Evolutionary conservation across 2,329 filamentous ascomycete genomes (phyloP), one percentile per base, ranked within the genome.

Genomic region (Ophiocordyceps unilateralis): DNA sequence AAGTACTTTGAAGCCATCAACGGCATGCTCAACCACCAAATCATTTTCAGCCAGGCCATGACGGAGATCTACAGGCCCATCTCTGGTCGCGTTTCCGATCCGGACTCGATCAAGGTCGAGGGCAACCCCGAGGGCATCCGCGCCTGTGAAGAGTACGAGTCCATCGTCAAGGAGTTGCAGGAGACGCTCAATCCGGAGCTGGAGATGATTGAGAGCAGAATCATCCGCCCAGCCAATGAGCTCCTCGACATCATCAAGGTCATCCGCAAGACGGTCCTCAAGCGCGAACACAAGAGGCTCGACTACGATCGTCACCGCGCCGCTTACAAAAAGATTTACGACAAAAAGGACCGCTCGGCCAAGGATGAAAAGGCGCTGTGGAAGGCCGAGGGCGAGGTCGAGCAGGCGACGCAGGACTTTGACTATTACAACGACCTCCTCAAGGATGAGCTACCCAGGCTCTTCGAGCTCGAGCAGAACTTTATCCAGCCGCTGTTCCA

Each of bases 1-100:
- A 95, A 93, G 67, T 98, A 98, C 64, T 95, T 93, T 55, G 80
- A 94, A 43, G 85, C 91, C 58, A 95, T 98, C 67, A 95, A 96
- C 66, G 84, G 83, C 70, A 98, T 98, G 91, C 75, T 98, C 55
- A 76, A 70, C 58, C 88, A 96, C 65, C 91, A 98, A 68, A 96
- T 98, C 64, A 89, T 93, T 60, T 98, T 98, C 67, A 94, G 89
- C 53, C 78, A 94, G 65, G 85, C 88, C 51, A 89, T 94, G 69
- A 81, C 83, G 49, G 91, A 98, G 63, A 82, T 98, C 55, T 98
- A 98, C 72, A 93, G 93, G 61, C 91, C 91, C 52, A 98, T 98
- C 54, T 95, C 89, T 44, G 91, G 91, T 44, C 83, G 91, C 57
- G 75, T 93, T 63, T 96, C 89, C 39, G 91, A 98, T 62, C 91